Percentiles rank a stretch among this genome's conserved stretches.
phyloP scores from a whole-genome alignment of 495 filamentous ascomycete species.

The Aspergillus cristatus region DNA sequence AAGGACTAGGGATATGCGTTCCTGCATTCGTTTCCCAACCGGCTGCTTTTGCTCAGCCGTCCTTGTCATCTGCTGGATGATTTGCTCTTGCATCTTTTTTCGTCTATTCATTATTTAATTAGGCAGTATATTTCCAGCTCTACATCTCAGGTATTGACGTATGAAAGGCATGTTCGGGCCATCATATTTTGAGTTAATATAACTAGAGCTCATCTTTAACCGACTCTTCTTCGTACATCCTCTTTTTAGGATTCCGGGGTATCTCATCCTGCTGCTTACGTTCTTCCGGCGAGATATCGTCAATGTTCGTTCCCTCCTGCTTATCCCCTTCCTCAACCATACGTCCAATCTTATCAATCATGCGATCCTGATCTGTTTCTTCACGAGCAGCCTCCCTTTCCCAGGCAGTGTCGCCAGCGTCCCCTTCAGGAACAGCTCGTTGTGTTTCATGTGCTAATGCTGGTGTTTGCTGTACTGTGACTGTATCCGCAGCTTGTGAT shows the following conservation, averaged over 20 bases:
- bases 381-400: conserved; percentile 16
- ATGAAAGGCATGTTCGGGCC: background rate
- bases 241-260: conserved; percentile 67
- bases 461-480: conserved; percentile 8
- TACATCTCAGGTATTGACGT: background rate
- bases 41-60: too few relatives aligned
- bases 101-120: too few relatives aligned
- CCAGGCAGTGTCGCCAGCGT: conserved; percentile 1
- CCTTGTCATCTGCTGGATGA: too few relatives aligned
- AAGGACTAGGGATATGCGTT: too few relatives aligned
- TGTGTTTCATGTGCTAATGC: conserved; percentile 4
- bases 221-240: conserved; percentile 61
- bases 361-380: conserved; percentile 23
- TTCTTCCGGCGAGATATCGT: conserved; percentile 29
- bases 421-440: conserved; percentile 12
- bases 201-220: conserved; percentile 47
- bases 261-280: conserved; percentile 36
- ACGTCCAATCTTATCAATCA: conserved; percentile 45
- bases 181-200: too few relatives aligned
- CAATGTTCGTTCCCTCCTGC: conserved; percentile 17
- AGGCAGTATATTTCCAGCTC: too few relatives aligned
- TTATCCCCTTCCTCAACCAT: conserved; percentile 45
- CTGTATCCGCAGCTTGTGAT: conserved; percentile 6
- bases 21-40: too few relatives aligned
- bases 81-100: too few relatives aligned